Evolutionary conservation across 805 yeast genomes (phyloP).

Genomic region (Pichia eremophila): DNA sequence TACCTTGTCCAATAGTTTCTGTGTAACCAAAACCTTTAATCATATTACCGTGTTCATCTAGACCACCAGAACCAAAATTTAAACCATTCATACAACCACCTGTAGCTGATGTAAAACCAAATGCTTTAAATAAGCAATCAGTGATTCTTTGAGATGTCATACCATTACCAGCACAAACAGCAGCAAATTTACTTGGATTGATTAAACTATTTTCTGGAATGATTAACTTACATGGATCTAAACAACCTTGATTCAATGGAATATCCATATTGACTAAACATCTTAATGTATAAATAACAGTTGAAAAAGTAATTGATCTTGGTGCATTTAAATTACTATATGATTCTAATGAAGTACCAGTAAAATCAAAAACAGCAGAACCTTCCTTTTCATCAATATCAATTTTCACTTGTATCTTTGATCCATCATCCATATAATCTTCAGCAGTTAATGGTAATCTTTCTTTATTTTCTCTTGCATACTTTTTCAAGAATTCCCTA

Average conservation of each 20-base stretch:
- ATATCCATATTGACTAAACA: slow-evolving; percentile 79
- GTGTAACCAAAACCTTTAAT: slow-evolving; percentile 76
- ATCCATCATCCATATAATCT: slow-evolving; percentile 78
- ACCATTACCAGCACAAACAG: slow-evolving; percentile 92
- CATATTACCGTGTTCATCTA: slow-evolving; percentile 38
- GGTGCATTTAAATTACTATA: slow-evolving; percentile 93
- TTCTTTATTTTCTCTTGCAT: slow-evolving; percentile 25
- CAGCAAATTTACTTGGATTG: slow-evolving; percentile 78
- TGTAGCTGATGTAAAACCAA: slow-evolving; percentile 85
- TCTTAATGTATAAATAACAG: slow-evolving; percentile 78
- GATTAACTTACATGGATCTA: slow-evolving; percentile 61
- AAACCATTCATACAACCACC: slow-evolving; percentile 94
- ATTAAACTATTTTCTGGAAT: slow-evolving; percentile 57
- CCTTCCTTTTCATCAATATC: slow-evolving; percentile 36
- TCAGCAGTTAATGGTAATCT: slow-evolving; percentile 37
- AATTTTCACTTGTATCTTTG: slow-evolving; percentile 47
- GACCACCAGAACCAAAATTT: slow-evolving; percentile 80
- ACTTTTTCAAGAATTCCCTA: slow-evolving; percentile 36
- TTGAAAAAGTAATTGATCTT: slow-evolving; percentile 78
- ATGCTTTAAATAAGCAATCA: slow-evolving; percentile 79
- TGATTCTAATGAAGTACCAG: slow-evolving; percentile 75
- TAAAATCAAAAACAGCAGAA: slow-evolving; percentile 69
- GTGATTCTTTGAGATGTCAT: slow-evolving; percentile 91
- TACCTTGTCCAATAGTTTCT: slow-evolving; percentile 90
- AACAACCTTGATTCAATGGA: slow-evolving; percentile 90